Evolutionary conservation across 192 early-diverging fungal genomes (phyloP), one percentile per base, ranked within the genome.

Genomic region (Backusella circina): DNA sequence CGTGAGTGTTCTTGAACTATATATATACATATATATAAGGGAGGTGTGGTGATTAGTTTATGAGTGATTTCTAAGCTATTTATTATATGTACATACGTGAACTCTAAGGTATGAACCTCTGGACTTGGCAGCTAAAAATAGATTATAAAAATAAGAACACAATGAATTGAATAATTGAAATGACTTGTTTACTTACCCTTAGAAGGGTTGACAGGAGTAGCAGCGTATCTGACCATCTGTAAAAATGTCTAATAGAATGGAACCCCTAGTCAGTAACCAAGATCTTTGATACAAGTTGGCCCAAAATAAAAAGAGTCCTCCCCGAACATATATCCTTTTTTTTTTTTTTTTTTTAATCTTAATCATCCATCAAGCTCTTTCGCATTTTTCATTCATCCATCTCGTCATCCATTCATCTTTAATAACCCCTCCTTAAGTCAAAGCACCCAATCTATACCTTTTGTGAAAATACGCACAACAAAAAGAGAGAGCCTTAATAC

Each of bases 1-100:
- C 97, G 80, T 94, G 96, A 61, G 97, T 97, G 93, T 99, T 99
- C 93, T 99, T 97, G 92, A 97, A 98, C 81, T 83, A 65, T 51
- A n/a, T n/a, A n/a, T n/a, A n/a, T n/a, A n/a, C n/a, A n/a, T n/a
- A n/a, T n/a, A n/a, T n/a, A 71, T 23, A 71, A 35, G 12, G 35
- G 4, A 23, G 2, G 32, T 37, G 1, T 21, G 15, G 74, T 61
- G n/a, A n/a, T 61, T 61, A 61, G 54, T 61, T 12, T 61, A 8
- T 28, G 21, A 0, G 31, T 37, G 36, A n/a, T 31, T 35, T 69
- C 10, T 23, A 26, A 5, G 26, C 18, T 37, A 67, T 41, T 18
- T 67, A 5, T 31, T 23, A 39, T 10, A 32, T 18, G 61, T 37
- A 23, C 79, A 31, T 80, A 80, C 79, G 85, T 85, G 85, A 81